Conservation (phyloP, 176 grass and related monocot genomes). For the Chloris gayana region DNA sequence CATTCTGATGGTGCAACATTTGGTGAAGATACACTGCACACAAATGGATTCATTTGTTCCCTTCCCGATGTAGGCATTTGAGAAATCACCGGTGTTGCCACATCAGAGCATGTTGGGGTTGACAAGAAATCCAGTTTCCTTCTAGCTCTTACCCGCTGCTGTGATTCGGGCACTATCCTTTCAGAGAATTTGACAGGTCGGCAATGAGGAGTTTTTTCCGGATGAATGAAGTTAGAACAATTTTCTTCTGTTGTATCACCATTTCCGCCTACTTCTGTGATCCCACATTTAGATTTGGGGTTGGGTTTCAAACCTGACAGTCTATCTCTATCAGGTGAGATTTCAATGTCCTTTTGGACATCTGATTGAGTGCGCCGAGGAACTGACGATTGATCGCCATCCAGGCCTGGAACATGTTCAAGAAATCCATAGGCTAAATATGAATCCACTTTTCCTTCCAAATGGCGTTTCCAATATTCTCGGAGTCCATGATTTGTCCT, state of each 20-base stretch:
- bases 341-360: constrained; percentile 23
- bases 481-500: constrained; percentile 60
- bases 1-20: constrained; percentile 19
- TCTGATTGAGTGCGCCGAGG: constrained; percentile 22
- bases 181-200: constrained; percentile 27
- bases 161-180: constrained; percentile 32
- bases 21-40: constrained; percentile 1
- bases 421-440: constrained; percentile 58
- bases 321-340: constrained; percentile 2
- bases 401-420: constrained; percentile 36
- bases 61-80: constrained; percentile 10
- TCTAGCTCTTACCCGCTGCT: constrained; percentile 40
- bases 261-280: constrained; percentile 29
- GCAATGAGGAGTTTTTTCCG: background rate
- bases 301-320: background rate
- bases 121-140: constrained; percentile 50
- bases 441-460: constrained; percentile 52
- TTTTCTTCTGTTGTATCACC: constrained; percentile 23
- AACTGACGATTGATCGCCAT: constrained; percentile 21
- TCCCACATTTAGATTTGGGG: constrained; percentile 4
- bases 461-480: constrained; percentile 47
- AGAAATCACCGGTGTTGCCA: background rate
- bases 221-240: constrained; percentile 6
- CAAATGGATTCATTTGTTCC: constrained; percentile 17
- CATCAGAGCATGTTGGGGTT: constrained; percentile 31